phyloP scores from a whole-genome alignment of 2,329 filamentous ascomycete species.

The Penicillium olsonii region DNA sequence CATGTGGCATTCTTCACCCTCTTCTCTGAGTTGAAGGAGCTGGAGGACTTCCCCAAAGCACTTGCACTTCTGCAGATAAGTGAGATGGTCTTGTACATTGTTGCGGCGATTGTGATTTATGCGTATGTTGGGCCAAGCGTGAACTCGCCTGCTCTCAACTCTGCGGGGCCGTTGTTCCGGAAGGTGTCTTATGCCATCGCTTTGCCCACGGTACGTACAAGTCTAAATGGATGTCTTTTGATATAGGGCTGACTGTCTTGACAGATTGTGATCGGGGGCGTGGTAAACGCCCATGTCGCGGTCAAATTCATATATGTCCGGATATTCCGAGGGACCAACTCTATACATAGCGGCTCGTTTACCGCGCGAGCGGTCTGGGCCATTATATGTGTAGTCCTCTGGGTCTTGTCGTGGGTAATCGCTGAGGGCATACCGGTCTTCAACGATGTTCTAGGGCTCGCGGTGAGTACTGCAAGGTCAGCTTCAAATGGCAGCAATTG shows the following conservation, averaged over 20 bases:
- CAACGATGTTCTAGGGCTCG: conserved; percentile 63
- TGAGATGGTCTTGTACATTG: conserved; percentile 61
- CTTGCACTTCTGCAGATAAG: conserved; percentile 60
- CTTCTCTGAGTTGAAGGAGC: conserved; percentile 62
- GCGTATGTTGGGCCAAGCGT: conserved; percentile 61
- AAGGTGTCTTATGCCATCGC: conserved; percentile 67
- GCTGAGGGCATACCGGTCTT: conserved; percentile 69
- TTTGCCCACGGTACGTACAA: conserved; percentile 55
- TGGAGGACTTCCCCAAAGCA: conserved; percentile 60
- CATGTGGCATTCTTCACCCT: conserved; percentile 68
- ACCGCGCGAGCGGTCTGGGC: conserved; percentile 58
- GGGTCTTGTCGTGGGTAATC: conserved; percentile 64
- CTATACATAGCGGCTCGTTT: conserved; percentile 49
- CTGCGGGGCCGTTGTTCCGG: conserved; percentile 54
- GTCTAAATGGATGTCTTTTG: background rate
- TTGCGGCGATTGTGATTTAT: conserved; percentile 67
- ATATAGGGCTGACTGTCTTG: background rate
- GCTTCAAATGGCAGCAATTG: background rate
- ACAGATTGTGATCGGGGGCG: conserved; percentile 64
- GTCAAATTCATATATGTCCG: conserved; percentile 65
- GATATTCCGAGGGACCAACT: conserved; percentile 58
- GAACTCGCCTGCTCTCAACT: conserved; percentile 64
- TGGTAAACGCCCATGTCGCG: conserved; percentile 66
- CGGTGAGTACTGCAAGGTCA: conserved; percentile 33
- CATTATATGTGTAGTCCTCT: conserved; percentile 54